Evolutionary conservation across 2,329 filamentous ascomycete species (phyloP), one percentile per base, ranked within the genome.

Genomic region (Lomentospora prolificans): DNA sequence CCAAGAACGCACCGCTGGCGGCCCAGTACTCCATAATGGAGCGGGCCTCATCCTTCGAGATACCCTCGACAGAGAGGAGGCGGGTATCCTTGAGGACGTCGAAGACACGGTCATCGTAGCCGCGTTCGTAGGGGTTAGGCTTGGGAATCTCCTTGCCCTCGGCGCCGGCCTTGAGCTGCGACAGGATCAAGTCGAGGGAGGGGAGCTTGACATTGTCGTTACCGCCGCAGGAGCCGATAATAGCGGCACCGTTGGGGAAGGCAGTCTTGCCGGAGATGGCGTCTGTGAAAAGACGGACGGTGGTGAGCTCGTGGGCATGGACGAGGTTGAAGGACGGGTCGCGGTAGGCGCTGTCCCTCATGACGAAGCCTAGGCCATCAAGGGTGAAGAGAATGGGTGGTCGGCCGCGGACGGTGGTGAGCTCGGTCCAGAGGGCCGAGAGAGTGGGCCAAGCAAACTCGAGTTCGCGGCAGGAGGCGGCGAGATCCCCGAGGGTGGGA

Each of bases 11-110:
- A 10, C 92, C 94, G 68, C 89, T 95, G 33, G 82, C 83, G 4
- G 89, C 90, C 77, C 92, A 97, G 73, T 96, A 97, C 74, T 96
- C 90, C 83, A 97, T 86, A 62, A 95, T 75, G 1, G 83, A 79
- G 58, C 86, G 81, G 9, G 89, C 84, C 72, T 97, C 92, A 2
- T 78, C 72, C 70, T 85, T 88, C 63, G 75, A 85, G 61, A 96
- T 64, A 7, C 89, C 87, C 44, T 79, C 76, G 19, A 96, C 66
- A 19, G 80, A 77, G 55, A 84, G 60, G 2, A 83, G 72, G 57
- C 72, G 68, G 41, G 78, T 73, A 48, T 74, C 73, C 59, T 75
- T 69, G 54, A 86, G 70, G 1, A 71, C 72, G 22, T 75, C 75
- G 60, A 80, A 79, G 46, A 79, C 76, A 41, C 80, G 75, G 55